Percentiles rank a stretch among this genome's conserved stretches.
Conservation (phyloP, 176 grass and related monocot genomes). For the Secale cereale region DNA sequence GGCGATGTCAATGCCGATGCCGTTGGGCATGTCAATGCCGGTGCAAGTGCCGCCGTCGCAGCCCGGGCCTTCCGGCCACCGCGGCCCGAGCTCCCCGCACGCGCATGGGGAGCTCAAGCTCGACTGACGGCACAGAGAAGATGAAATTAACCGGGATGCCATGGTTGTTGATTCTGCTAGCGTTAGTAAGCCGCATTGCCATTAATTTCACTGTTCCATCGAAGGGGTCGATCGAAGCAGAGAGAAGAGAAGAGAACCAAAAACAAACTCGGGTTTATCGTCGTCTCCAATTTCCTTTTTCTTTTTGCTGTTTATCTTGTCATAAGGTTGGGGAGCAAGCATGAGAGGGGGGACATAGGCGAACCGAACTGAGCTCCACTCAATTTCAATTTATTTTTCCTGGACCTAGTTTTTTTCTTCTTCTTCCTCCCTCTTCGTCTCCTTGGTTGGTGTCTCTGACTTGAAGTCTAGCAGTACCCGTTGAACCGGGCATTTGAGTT, state of each 20-base stretch:
- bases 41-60: neutral
- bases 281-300: neutral
- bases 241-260: neutral
- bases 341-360: slow-evolving; percentile 22
- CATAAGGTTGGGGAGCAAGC: slow-evolving; percentile 43
- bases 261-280: neutral
- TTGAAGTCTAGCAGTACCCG: slow-evolving; percentile 16
- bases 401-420: no score
- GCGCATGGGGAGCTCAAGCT: neutral
- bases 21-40: neutral
- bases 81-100: neutral
- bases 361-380: neutral
- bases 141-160: neutral
- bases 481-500: slow-evolving; percentile 22
- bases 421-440: neutral
- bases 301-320: slow-evolving; percentile 9
- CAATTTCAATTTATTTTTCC: neutral
- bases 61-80: slow-evolving; percentile 16
- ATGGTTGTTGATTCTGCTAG: slow-evolving; percentile 11
- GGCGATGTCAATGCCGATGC: neutral
- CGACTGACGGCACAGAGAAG: slow-evolving; percentile 23
- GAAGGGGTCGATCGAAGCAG: neutral
- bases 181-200: slow-evolving; percentile 28
- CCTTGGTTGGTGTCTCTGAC: slow-evolving; percentile 18
- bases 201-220: slow-evolving; percentile 46